Conservation (phyloP, 139 green algal species). For the Micractinium conductrix region DNA sequence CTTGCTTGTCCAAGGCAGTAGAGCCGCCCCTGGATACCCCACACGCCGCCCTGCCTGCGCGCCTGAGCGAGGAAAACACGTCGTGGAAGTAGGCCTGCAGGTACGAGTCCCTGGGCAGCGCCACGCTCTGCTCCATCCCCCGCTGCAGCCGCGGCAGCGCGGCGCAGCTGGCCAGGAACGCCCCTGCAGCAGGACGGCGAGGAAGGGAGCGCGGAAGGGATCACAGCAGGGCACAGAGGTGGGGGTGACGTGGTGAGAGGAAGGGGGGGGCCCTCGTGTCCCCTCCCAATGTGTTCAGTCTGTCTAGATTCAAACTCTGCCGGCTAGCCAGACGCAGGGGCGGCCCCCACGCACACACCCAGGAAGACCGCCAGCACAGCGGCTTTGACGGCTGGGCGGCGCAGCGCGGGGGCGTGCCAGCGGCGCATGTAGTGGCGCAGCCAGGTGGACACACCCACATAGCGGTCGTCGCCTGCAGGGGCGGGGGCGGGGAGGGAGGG, state of each 20-base stretch:
- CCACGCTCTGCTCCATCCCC: constrained; percentile 89
- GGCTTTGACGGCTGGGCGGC: constrained; percentile 52
- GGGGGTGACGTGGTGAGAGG: no score
- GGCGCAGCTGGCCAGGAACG: constrained; percentile 44
- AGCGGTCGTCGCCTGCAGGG: constrained; percentile 3
- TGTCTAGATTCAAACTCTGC: no score
- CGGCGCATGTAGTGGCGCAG: constrained; percentile 68
- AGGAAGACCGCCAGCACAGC: constrained; percentile 59
- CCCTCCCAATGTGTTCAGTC: no score
- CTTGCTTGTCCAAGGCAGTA: not conserved
- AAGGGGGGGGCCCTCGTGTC: no score
- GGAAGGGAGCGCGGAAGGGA: no score
- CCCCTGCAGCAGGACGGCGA: no score
- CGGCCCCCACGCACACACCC: no score
- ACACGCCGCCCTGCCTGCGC: no score
- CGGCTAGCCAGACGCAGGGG: no score
- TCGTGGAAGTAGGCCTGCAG: constrained; percentile 91
- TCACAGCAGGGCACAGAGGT: no score
- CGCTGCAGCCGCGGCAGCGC: constrained; percentile 56
- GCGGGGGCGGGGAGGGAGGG: not conserved
- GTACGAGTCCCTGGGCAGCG: constrained; percentile 90
- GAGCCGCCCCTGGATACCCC: not conserved
- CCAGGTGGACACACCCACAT: not conserved
- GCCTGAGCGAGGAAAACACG: constrained; percentile 63
- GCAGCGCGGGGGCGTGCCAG: constrained; percentile 67